Base-by-base conservation (phyloP, 257 asterid genomes). In the Nicotiana sylvestris region DNA sequence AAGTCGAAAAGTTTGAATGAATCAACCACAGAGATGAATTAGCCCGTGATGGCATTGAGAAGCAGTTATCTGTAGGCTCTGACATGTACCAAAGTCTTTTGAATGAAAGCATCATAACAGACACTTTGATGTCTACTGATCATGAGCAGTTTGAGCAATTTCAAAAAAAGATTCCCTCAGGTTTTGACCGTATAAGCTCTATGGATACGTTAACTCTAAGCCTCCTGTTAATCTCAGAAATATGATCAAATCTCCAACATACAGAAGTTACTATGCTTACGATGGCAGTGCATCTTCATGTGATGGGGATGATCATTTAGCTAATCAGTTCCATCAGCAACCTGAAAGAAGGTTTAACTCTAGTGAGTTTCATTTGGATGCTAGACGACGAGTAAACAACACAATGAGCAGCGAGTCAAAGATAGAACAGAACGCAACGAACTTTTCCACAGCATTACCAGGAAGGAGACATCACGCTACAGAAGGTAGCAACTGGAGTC, bases 231-330 rank as follows among this genome's bases (percentile, higher is more conserved):
- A 77, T 77, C 78, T 35, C 61, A 46, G 46, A 68, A 85, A 87
- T 61, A 53, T 78, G 53, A 17, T 86, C 81, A 91, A 82, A 64
- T 85, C 89, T 84, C 90, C 90, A 32, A 83, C 83, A 65, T 21
- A 86, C 57, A 77, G 87, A 81, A 83, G 87, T 80, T 91, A 88
- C 85, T 93, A 92, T 69, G 90, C 83, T 57, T 83, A 86, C 83
- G 93, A 90, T 83, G 96, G 92, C 74, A 92, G 97, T 55, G 91
- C 85, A 83, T 92, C 97, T 78, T 94, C 97, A 68, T 90, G 68
- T 53, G 97, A 95, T 82, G 97, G 89, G 84, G 86, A 89, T 81
- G 91, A 86, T 84, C 86, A 84, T 82, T 33, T 72, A 74, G 62
- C 69, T 39, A 78, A 85, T 80, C 89, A 78, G 58, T 55, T 61